Conservation (phyloP, 192 early-diverging fungal genomes). For the Jimgerdemannia lactiflua region DNA sequence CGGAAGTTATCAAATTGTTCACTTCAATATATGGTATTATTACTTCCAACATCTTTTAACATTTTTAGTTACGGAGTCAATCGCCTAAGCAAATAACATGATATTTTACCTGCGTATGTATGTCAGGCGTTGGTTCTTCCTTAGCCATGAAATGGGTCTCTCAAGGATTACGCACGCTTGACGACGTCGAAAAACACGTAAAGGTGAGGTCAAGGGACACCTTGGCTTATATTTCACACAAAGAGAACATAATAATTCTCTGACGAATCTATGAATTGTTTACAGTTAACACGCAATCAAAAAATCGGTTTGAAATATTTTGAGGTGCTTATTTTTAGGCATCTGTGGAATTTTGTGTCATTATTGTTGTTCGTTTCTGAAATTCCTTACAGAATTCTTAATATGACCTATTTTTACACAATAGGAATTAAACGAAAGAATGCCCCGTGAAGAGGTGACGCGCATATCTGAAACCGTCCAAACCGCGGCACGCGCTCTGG, state of each 20-base stretch:
- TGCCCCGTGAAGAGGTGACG: conserved; percentile 35
- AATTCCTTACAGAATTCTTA: no score
- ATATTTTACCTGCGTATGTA: not conserved
- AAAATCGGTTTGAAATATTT: conserved; percentile 1
- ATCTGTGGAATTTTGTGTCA: no score
- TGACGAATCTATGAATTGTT: no score
- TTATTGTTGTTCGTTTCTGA: no score
- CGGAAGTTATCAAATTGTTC: not conserved
- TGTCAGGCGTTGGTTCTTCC: not conserved
- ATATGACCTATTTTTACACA: no score
- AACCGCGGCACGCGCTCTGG: conserved; percentile 7
- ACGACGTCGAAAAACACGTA: not conserved
- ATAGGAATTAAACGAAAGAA: conserved; percentile 19
- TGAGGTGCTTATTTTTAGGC: not conserved
- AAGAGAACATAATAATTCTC: no score
- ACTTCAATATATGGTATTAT: not conserved
- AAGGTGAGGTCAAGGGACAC: not conserved
- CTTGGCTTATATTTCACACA: no score
- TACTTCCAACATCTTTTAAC: not conserved
- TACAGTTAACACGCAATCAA: not conserved
- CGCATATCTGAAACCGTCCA: conserved; percentile 24
- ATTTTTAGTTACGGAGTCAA: no score
- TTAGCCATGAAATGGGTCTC: not conserved
- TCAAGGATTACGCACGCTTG: not conserved
- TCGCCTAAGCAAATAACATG: no score